A percentile compares a stretch with the other conserved stretches of the same genome.
phyloP scores from a whole-genome alignment of 352 stramenopile species.

The Peronosclerospora sorghi region DNA sequence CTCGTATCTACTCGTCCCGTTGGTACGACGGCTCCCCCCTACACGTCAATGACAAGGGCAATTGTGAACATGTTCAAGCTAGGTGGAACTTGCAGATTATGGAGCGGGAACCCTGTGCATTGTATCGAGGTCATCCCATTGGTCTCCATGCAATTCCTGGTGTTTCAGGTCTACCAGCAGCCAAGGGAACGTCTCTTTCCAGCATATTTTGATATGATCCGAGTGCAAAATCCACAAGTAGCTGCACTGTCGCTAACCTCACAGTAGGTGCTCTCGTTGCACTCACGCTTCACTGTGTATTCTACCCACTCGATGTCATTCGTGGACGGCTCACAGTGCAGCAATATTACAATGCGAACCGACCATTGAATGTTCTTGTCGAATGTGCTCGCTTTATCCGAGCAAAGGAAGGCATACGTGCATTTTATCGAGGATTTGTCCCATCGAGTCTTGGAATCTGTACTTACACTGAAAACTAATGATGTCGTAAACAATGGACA shows the following conservation, averaged over 20 bases:
- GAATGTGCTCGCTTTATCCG: too few species aligned
- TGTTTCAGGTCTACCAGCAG: slow-evolving; percentile 59
- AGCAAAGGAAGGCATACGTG: too few species aligned
- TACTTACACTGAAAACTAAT: slow-evolving; percentile 76
- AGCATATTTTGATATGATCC: slow-evolving; percentile 2
- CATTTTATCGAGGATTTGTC: too few species aligned
- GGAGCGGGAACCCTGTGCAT: slow-evolving; percentile 72
- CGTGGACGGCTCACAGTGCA: too few species aligned
- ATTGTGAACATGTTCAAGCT: too few species aligned
- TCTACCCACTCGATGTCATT: slow-evolving; percentile 74
- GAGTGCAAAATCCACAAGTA: slow-evolving; percentile 8
- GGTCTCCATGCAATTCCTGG: slow-evolving; percentile 66
- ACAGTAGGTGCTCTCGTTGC: slow-evolving; percentile 46
- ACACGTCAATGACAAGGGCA: too few species aligned
- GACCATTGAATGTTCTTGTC: slow-evolving; percentile 35
- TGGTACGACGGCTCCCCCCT: too few species aligned
- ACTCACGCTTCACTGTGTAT: too few species aligned
- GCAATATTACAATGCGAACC: too few species aligned
- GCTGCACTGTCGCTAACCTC: slow-evolving; percentile 43
- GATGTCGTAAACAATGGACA: slow-evolving; percentile 53
- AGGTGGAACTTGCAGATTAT: slow-evolving; percentile 48
- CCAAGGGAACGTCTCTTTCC: slow-evolving; percentile 28
- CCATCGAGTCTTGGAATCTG: slow-evolving; percentile 63
- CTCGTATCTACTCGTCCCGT: slow-evolving; percentile 1
- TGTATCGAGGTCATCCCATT: slow-evolving; percentile 74